Base-by-base conservation (phyloP, 768 basidiomycete species). In the Tulasnella sp. region DNA sequence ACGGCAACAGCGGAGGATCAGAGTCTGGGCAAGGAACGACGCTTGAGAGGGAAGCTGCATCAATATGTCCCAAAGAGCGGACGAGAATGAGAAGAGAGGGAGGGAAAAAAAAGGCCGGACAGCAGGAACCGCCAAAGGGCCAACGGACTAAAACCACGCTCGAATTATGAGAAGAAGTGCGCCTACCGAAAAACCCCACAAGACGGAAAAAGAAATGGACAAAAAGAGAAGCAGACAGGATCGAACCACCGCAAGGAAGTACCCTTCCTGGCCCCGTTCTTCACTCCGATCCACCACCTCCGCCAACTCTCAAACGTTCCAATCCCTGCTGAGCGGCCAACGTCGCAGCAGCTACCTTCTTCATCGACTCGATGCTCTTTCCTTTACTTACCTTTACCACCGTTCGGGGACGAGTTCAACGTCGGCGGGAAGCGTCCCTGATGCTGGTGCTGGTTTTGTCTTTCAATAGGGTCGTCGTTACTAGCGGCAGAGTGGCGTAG, bases 381-480 rank as follows among this genome's bases (percentile, higher is more conserved):
- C 74, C 74, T 75, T 75, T 75, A n/a, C n/a, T n/a, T n/a, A 44
- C 74, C 74, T 75, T 75, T 75, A 8, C 74, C 44, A 18, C 31
- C 44, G 19, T 16, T 46, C n/a, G 74, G 31, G 24, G 31, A 46
- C 74, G 74, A 52, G 21, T 52, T 44, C 74, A 42, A 39, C 18
- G 44, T 40, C 46, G 74, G 31, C 40, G 39, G 46, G 1, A 46
- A 7, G 7, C 31, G 62, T 27, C 56, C 44, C 39, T 42, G 76
- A 56, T 68, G 76, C 27, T 42, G 76, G n/a, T 77, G 46, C 52
- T 40, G 77, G 21, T 78, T 62, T 18, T 78, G 77, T 31, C 77
- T 34, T 52, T 78, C 77, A 40, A 78, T 78, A 36, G 77, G 77
- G 31, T 78, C 77, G 48, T 78, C 77, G 16, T 62, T 71, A 27